Evolutionary conservation across 306 rosid species (phyloP).

Genomic region (Nissolia schottii): DNA sequence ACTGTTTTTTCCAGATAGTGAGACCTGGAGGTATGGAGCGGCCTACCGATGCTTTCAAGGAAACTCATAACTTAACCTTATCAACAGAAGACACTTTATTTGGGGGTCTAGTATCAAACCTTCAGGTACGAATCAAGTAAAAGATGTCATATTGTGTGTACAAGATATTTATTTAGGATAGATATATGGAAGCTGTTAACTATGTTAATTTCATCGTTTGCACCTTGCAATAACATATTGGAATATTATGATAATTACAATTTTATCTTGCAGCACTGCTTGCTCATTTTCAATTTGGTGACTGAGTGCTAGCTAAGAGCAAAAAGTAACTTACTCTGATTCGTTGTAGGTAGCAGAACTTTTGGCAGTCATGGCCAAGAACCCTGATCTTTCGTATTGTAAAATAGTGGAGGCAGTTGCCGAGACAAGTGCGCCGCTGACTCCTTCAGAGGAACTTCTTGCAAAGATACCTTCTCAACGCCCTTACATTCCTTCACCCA

Average conservation of each 20-base stretch:
- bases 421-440: constrained; percentile 82
- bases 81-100: constrained; percentile 82
- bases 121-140: constrained; percentile 57
- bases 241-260: neutral
- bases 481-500: constrained; percentile 32
- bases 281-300: neutral
- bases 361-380: constrained; percentile 78
- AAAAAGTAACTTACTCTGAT: constrained; percentile 15
- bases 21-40: constrained; percentile 99
- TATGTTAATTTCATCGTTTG: neutral
- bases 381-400: constrained; percentile 60
- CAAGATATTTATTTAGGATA: neutral
- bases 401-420: constrained; percentile 92
- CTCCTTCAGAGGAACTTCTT: constrained; percentile 79
- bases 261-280: neutral
- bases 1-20: constrained; percentile 80
- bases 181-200: constrained; percentile 4
- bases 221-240: neutral
- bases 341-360: constrained; percentile 85
- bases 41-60: constrained; percentile 96
- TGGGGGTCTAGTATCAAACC: constrained; percentile 96
- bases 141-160: neutral
- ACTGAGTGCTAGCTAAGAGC: neutral
- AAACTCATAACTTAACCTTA: constrained; percentile 82
- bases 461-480: constrained; percentile 77